These are phyloP conservation scores for Mimosa pudica DNA, from an alignment of 306 rosid species.

Conservation along the genomic window DNA sequence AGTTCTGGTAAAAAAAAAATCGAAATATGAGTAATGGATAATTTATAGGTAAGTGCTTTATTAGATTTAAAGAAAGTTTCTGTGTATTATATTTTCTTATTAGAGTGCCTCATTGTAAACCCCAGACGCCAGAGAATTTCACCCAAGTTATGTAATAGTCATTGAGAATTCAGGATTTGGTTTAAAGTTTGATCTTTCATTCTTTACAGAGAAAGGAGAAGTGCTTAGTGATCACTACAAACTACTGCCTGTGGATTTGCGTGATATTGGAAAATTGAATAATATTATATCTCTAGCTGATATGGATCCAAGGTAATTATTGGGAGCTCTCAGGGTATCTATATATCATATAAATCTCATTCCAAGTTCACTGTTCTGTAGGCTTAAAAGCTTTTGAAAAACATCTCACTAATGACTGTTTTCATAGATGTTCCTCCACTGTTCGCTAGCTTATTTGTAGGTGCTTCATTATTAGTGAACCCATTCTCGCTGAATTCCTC, in stretches of 20 bases:
- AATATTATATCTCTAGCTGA: conserved; percentile 66
- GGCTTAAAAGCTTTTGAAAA: too few species aligned
- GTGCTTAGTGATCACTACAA: conserved; percentile 81
- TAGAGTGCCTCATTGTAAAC: not conserved
- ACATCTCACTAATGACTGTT: too few species aligned
- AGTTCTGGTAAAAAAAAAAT: not conserved
- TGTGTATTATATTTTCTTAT: not conserved
- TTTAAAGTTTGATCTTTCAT: conserved; percentile 26
- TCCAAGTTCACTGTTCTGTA: too few species aligned
- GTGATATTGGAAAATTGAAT: conserved; percentile 58
- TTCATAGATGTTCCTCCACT: too few species aligned
- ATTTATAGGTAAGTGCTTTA: not conserved
- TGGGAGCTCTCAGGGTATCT: conserved; percentile 7
- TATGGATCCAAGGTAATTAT: conserved; percentile 82
- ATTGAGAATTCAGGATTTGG: conserved; percentile 6
- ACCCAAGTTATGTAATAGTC: not conserved
- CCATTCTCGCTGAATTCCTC: too few species aligned
- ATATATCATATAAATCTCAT: too few species aligned
- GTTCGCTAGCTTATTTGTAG: too few species aligned
- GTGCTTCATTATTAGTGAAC: too few species aligned
- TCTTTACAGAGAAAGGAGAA: conserved; percentile 84
- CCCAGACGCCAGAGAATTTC: not conserved
- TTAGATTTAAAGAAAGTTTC: not conserved
- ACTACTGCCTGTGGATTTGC: conserved; percentile 85
- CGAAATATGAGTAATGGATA: not conserved